These are phyloP conservation scores for Cryptococcus deneoformans DNA, from an alignment of 1,284 basidiomycete genomes.

Conservation along the genomic window DNA sequence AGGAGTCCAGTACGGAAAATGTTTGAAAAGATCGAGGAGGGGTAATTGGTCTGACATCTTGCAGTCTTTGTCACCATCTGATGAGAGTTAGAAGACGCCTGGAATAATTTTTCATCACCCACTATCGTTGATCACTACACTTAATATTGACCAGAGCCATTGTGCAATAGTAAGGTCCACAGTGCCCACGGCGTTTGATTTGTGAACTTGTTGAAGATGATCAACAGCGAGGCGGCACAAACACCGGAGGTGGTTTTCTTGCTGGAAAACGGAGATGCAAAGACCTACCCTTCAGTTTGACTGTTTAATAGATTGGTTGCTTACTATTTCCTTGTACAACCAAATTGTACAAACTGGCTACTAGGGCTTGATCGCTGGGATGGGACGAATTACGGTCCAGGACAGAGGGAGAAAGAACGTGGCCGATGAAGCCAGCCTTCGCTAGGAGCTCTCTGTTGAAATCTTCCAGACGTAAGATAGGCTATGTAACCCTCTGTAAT, in stretches of 20 bases:
- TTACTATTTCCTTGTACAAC: conserved; percentile 27
- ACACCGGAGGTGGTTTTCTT: conserved; percentile 4
- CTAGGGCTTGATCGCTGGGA: conserved; percentile 13
- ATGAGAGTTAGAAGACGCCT: too few relatives aligned
- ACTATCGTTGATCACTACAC: neutral
- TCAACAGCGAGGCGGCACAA: conserved; percentile 1
- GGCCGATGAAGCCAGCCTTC: conserved; percentile 14
- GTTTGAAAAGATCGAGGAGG: too few relatives aligned
- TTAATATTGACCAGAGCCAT: conserved; percentile 12
- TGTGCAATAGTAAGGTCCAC: neutral
- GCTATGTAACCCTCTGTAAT: neutral
- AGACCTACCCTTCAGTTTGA: conserved; percentile 10
- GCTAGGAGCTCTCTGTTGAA: conserved; percentile 21
- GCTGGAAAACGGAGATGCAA: conserved; percentile 2
- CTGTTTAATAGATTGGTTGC: conserved; percentile 2
- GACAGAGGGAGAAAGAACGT: neutral
- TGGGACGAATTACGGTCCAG: neutral
- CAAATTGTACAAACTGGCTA: conserved; percentile 37
- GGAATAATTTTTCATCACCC: too few relatives aligned
- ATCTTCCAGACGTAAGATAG: conserved; percentile 15
- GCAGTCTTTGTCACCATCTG: too few relatives aligned
- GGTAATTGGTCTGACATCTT: too few relatives aligned
- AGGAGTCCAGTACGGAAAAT: too few relatives aligned
- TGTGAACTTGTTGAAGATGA: conserved; percentile 8
- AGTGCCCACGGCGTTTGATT: neutral